phyloP scores from a whole-genome alignment of 2,329 filamentous ascomycete genomes.

The Monosporascus ibericus region DNA sequence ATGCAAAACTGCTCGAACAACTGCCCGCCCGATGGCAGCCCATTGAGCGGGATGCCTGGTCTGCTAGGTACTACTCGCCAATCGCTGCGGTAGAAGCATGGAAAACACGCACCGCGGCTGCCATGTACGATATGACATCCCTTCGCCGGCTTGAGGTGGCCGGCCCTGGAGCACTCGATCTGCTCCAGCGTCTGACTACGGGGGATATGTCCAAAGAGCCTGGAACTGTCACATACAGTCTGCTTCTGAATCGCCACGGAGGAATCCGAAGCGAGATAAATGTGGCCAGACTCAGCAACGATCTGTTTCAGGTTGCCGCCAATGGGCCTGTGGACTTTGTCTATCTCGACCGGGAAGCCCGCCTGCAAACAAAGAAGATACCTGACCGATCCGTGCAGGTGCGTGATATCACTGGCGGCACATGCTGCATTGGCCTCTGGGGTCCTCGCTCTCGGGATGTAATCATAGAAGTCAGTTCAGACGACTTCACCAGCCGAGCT shows the following conservation, averaged over 20 bases:
- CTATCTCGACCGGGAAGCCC: constrained; percentile 49
- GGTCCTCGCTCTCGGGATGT: constrained; percentile 50
- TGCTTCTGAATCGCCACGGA: constrained; percentile 47
- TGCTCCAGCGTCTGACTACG: constrained; percentile 49
- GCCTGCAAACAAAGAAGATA: constrained; percentile 33
- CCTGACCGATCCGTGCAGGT: constrained; percentile 43
- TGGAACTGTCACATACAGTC: constrained; percentile 48
- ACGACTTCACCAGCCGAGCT: constrained; percentile 38
- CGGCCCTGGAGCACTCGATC: constrained; percentile 48
- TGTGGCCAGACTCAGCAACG: constrained; percentile 43
- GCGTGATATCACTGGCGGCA: constrained; percentile 53
- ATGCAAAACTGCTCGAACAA: constrained; percentile 42
- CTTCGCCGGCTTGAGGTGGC: constrained; percentile 51
- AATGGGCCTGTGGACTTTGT: constrained; percentile 49
- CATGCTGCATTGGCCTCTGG: constrained; percentile 58
- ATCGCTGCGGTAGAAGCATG: constrained; percentile 56
- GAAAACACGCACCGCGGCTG: constrained; percentile 57
- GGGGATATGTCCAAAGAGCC: constrained; percentile 39
- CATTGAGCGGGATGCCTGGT: constrained; percentile 52
- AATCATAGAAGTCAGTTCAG: constrained; percentile 34
- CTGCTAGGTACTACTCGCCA: constrained; percentile 49
- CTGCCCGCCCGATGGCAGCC: constrained; percentile 50
- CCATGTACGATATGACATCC: constrained; percentile 58
- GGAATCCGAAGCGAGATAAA: constrained; percentile 53
- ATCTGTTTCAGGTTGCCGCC: constrained; percentile 49